Base-by-base conservation (phyloP, 805 yeast species). In the Candida wancherniae region DNA sequence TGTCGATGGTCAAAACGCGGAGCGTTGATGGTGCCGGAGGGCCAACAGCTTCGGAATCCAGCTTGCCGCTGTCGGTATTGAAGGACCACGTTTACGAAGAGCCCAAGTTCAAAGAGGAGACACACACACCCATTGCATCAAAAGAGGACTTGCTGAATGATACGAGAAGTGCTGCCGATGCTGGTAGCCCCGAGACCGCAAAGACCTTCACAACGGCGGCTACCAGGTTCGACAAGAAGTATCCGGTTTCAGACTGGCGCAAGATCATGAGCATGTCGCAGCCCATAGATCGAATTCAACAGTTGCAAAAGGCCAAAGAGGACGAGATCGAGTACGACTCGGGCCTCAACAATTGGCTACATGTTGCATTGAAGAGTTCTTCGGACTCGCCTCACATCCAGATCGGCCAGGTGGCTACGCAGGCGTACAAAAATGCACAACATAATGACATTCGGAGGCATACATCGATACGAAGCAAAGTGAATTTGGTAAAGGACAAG, bases 341-440 rank as follows among this genome's bases (percentile, higher is more conserved):
- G 0, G 84, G 84, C 1, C 53, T 80, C n/a, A 66, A 66, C 15
- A 58, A 64, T 2, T 80, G 84, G 80, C 59, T 77, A 50, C 51
- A 45, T 50, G 75, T 50, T 54, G 60, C 67, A 43, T 62, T 61
- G 53, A 67, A 41, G 49, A 63, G 44, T 47, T 55, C 58, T 1
- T 58, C 54, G 27, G 47, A 44, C 19, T 44, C 57, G 7, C 50
- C 60, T n/a, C 57, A 44, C 34, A 64, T 63, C 16, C 70, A 56
- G 36, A 61, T 71, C 29, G 77, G 78, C 0, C 65, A 64, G 12
- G 70, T 77, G 39, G 87, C 81, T 2, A 61, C 71, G 18, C 75
- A 71, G 33, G 86, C 85, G 2, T 80, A 78, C 51, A 77, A 74
- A 22, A 77, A 78, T 45, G 82, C 84, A 1, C 64, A 73, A 5